phyloP scores from a whole-genome alignment of 2,329 filamentous ascomycete genomes.

The Colletotrichum musae region DNA sequence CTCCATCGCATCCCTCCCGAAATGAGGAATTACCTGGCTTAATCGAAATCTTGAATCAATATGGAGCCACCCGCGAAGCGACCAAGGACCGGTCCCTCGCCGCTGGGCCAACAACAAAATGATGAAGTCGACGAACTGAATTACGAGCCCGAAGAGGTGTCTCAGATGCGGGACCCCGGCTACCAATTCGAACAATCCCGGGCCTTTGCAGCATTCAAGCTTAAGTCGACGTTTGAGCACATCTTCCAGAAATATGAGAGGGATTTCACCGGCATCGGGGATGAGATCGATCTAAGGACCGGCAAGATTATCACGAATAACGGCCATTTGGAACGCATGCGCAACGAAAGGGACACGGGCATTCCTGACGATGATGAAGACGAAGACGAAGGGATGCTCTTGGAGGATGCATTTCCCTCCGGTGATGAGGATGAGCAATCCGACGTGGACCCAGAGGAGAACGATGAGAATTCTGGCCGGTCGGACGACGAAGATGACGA shows the following conservation, averaged over 20 bases:
- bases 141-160: slow-evolving; percentile 62
- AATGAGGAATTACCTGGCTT: background rate
- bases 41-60: background rate
- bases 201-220: slow-evolving; percentile 75
- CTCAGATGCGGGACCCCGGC: slow-evolving; percentile 64
- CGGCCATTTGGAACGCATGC: slow-evolving; percentile 81
- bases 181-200: slow-evolving; percentile 74
- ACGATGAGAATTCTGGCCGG: slow-evolving; percentile 20
- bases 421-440: slow-evolving; percentile 45
- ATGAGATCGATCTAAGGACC: slow-evolving; percentile 89
- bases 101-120: slow-evolving; percentile 50
- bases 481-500: slow-evolving; percentile 48
- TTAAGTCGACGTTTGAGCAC: slow-evolving; percentile 87
- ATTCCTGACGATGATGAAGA: slow-evolving; percentile 51
- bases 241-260: slow-evolving; percentile 92
- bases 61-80: slow-evolving; percentile 76
- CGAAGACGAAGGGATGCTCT: slow-evolving; percentile 52
- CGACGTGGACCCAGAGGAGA: slow-evolving; percentile 40
- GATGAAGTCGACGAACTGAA: slow-evolving; percentile 64
- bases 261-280: slow-evolving; percentile 86
- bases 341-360: slow-evolving; percentile 66
- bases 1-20: background rate
- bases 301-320: slow-evolving; percentile 91
- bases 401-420: slow-evolving; percentile 48
- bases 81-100: slow-evolving; percentile 65